A percentile compares a stretch with the other conserved stretches of the same genome.
Conservation (phyloP, 805 yeast species). For the Candida chauliodis region DNA sequence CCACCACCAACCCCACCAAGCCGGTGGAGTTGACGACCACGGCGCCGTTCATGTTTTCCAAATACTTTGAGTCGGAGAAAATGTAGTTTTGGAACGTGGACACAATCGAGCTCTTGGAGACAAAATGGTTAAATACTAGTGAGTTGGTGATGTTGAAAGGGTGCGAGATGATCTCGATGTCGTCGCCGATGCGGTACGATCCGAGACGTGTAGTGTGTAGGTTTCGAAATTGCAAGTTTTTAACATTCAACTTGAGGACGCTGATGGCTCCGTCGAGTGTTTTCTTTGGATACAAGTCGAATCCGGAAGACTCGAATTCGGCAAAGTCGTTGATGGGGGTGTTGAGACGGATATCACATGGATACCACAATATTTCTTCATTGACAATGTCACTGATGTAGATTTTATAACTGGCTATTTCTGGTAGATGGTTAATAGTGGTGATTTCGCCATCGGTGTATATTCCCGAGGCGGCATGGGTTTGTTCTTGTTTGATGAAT, state of each 20-base stretch:
- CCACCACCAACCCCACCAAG: conserved; percentile 37
- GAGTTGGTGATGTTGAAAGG: conserved; percentile 34
- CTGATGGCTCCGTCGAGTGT: not conserved
- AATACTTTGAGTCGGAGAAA: conserved; percentile 36
- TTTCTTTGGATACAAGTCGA: not conserved
- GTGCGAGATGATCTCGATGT: conserved; percentile 15
- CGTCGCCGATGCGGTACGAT: conserved; percentile 7
- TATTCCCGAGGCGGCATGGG: conserved; percentile 18
- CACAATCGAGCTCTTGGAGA: conserved; percentile 18
- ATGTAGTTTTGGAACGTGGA: conserved; percentile 15
- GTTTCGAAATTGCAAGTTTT: not conserved
- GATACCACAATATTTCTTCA: conserved; percentile 11
- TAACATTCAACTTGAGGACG: not conserved
- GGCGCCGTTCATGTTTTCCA: conserved; percentile 48
- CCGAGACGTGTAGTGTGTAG: not conserved
- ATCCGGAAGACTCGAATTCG: not conserved
- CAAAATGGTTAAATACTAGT: conserved; percentile 23
- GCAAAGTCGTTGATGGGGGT: not conserved
- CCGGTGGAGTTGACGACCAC: conserved; percentile 15
- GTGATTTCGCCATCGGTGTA: conserved; percentile 12
- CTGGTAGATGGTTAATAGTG: conserved; percentile 11
- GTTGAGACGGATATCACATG: not conserved
- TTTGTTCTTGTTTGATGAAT: conserved; percentile 10
- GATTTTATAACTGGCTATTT: conserved; percentile 3
- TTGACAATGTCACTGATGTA: conserved; percentile 3